Base-by-base conservation (phyloP, 2,329 filamentous ascomycete species). In the Neocatenulostroma microsporum region DNA sequence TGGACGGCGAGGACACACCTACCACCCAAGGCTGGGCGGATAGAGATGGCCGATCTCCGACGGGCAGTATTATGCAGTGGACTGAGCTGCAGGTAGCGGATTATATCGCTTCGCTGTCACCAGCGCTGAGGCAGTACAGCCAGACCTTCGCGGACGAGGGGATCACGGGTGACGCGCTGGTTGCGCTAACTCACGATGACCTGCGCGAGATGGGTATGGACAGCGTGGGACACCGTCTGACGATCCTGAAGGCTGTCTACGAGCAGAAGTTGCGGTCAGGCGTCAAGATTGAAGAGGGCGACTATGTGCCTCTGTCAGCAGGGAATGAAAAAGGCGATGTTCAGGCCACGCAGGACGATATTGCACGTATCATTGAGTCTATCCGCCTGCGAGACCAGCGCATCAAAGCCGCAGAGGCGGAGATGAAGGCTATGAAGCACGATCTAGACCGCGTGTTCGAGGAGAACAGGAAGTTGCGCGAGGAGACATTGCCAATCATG, bases 251-350 rank as follows among this genome's bases (percentile, higher is more conserved):
- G 67, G 88, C 80, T 53, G 87, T 96, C 36, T 96, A 95, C 65
- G 88, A 96, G 56, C 81, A 91, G 56, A 98, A 98, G 67, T 82
- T 89, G 60, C 86, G 86, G 47, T 88, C 95, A 56, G 87, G 94
- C 53, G 77, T 96, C 42, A 82, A 85, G 12, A 76, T 95, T 51
- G 89, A 96, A 57, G 80, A 82, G 44, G 89, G 95, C 54, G 85
- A 96, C 61, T 98, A 95, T 60, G 75, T 95, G 34, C 91, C 91
- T 24, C 70, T 91, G 34, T 89, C 91, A 47, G 89, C 87, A 57
- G 91, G 95, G 57, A 83, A 83, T 47, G 84, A 88, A 58, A 80
- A 79, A 29, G 81, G 88, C 60, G 87, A 94, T 57, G 79, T 84
- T 39, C 83, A 80, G 26, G 89, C 89, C 4, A 94, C 88, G 1